Evolutionary conservation across 2,329 filamentous ascomycete genomes (phyloP).

Genomic region (Aspergillus transmontanensis): DNA sequence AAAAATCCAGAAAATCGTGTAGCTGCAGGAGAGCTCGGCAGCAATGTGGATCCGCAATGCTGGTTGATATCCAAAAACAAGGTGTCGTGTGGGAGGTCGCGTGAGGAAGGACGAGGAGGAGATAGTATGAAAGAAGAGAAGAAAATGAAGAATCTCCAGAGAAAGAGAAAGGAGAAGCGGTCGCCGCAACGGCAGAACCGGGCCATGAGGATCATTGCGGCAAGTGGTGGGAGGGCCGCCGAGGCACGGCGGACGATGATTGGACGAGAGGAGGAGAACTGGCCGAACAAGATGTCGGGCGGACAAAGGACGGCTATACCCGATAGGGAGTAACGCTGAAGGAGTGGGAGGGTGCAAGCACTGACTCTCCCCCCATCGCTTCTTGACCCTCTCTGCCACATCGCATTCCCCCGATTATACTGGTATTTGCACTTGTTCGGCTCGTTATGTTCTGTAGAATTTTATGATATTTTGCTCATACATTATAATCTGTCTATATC

Average conservation of each 20-base stretch:
- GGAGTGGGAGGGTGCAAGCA: background rate
- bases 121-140: conserved; percentile 14
- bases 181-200: conserved; percentile 31
- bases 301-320: conserved; percentile 31
- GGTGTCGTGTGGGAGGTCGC: conserved; percentile 6
- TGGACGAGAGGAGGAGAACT: conserved; percentile 41
- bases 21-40: conserved; percentile 9
- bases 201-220: conserved; percentile 33
- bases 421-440: conserved; percentile 69
- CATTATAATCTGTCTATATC: background rate
- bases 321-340: conserved; percentile 24
- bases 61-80: conserved; percentile 18
- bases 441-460: conserved; percentile 50
- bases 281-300: conserved; percentile 22
- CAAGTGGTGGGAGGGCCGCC: conserved; percentile 38
- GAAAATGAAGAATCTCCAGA: conserved; percentile 18
- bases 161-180: conserved; percentile 39
- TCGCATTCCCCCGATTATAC: conserved; percentile 37
- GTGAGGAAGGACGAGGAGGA: conserved; percentile 11
- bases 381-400: conserved; percentile 7
- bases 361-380: conserved; percentile 24
- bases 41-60: conserved; percentile 13
- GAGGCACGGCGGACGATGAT: conserved; percentile 31
- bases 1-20: conserved; percentile 7
- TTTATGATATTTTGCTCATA: conserved; percentile 13